A percentile compares a stretch with the other conserved stretches of the same genome.
phyloP scores from a whole-genome alignment of 805 yeast species.

The Candida easanensis region DNA sequence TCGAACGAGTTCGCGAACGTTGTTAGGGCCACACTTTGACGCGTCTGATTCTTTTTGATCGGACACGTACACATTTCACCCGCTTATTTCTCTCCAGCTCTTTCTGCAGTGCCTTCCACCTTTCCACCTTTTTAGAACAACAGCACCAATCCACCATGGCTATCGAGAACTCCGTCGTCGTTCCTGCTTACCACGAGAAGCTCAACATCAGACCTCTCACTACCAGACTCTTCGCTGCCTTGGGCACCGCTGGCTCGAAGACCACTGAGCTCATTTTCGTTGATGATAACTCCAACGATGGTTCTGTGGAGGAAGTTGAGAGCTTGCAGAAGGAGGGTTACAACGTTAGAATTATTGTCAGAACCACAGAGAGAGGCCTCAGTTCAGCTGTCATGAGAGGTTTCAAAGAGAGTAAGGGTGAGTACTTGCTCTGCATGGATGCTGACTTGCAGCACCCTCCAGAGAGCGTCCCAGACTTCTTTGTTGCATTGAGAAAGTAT shows the following conservation, averaged over 20 bases:
- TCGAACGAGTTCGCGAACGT: conserved; percentile 1
- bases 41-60: not conserved
- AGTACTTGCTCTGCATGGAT: conserved; percentile 49
- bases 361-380: conserved; percentile 49
- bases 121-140: no score
- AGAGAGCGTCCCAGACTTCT: conserved; percentile 44
- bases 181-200: conserved; percentile 51
- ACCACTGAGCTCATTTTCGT: conserved; percentile 47
- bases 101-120: no score
- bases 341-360: conserved; percentile 46
- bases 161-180: conserved; percentile 40
- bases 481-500: conserved; percentile 37
- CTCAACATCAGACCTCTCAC: conserved; percentile 48
- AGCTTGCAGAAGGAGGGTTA: conserved; percentile 41
- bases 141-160: conserved; percentile 7
- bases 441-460: conserved; percentile 56
- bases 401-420: conserved; percentile 44
- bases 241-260: conserved; percentile 40
- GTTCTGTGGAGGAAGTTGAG: conserved; percentile 51
- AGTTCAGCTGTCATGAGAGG: conserved; percentile 50
- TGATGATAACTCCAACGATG: conserved; percentile 50
- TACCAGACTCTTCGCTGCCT: conserved; percentile 45
- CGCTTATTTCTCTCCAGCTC: no score
- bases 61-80: no score
- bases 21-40: not conserved